Base-by-base conservation (phyloP, 192 early-diverging fungal species). In the Rhizophagus sp. region DNA sequence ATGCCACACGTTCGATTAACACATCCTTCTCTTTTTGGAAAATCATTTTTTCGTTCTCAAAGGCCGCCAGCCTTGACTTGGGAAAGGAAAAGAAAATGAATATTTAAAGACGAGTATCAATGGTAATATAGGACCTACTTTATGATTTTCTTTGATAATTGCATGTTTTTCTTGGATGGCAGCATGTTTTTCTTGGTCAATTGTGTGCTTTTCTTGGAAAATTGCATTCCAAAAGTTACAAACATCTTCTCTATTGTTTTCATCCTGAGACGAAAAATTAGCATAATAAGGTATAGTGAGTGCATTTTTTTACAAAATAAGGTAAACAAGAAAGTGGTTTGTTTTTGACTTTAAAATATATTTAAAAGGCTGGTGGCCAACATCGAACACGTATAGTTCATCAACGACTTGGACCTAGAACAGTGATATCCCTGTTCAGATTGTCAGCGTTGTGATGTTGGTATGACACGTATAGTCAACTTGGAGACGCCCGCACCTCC, bases 401-500 rank as follows among this genome's bases (percentile, higher is more conserved):
- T 13, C 49, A 50, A 50, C 15, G 11, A 50, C 49, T 10, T 50
- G 41, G 10, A 70, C 41, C 39, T 47, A 70, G 39, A 47, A 70
- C 41, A 70, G 68, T 44, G 68, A n/a, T 70, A 70, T 44, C 41
- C n/a, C n/a, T 24, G 68, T 70, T 47, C 39, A 70, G n/a, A 70
- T 70, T 70, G 68, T 70, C 68, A 44, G 39, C 39, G 7, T 70
- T 39, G 17, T 44, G 41, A 70, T 44, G 41, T 15, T 44, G 13
- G 39, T 70, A 47, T 70, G 22, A 70, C 68, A 70, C 68, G 39
- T 24, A 70, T 70, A 47, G 68, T 70, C 39, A 70, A 70, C 68
- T 70, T 70, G 68, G 22, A 2, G 34, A 24, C 49, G 62, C n/a
- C 13, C n/a, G 62, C 62, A 64, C 4, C 8, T 15, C 68, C 68